Conservation (phyloP, 2,329 filamentous ascomycete species). For the Hysterium pulicare region DNA sequence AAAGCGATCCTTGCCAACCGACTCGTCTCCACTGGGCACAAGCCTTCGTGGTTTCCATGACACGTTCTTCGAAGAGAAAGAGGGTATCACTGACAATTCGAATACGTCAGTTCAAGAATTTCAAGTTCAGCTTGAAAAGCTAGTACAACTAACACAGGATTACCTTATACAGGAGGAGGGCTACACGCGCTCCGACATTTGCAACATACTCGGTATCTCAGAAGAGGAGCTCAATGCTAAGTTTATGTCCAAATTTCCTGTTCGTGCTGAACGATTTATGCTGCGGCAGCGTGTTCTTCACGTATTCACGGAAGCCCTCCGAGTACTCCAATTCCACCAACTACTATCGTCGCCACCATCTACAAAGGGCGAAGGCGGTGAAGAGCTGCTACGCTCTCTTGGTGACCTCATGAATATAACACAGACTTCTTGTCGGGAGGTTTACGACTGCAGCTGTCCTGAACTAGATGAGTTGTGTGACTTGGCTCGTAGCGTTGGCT, state of each 20-base stretch:
- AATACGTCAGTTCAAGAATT: slow-evolving; percentile 44
- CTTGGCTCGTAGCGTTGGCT: slow-evolving; percentile 73
- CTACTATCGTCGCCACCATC: slow-evolving; percentile 56
- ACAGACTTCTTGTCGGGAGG: slow-evolving; percentile 78
- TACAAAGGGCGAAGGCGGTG: slow-evolving; percentile 48
- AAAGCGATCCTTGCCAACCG: slow-evolving; percentile 62
- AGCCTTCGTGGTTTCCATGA: slow-evolving; percentile 86
- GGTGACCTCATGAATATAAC: slow-evolving; percentile 86
- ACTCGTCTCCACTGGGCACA: slow-evolving; percentile 78
- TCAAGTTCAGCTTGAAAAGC: slow-evolving; percentile 64
- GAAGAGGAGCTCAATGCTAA: slow-evolving; percentile 69
- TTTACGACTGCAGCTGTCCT: slow-evolving; percentile 88
- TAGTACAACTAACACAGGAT: slow-evolving; percentile 66
- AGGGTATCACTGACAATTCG: slow-evolving; percentile 47
- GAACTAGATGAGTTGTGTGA: slow-evolving; percentile 87
- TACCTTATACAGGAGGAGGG: slow-evolving; percentile 76
- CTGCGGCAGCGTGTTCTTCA: slow-evolving; percentile 84
- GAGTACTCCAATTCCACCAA: slow-evolving; percentile 78
- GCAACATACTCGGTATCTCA: slow-evolving; percentile 64
- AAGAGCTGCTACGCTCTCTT: slow-evolving; percentile 68
- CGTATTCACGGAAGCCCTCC: slow-evolving; percentile 83
- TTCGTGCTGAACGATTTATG: slow-evolving; percentile 83
- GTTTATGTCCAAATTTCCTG: slow-evolving; percentile 85
- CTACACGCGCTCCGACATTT: slow-evolving; percentile 85
- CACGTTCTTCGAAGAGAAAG: slow-evolving; percentile 64